Evolutionary conservation across 139 green algal genomes (phyloP).

Genomic region (Mesostigma viride): DNA sequence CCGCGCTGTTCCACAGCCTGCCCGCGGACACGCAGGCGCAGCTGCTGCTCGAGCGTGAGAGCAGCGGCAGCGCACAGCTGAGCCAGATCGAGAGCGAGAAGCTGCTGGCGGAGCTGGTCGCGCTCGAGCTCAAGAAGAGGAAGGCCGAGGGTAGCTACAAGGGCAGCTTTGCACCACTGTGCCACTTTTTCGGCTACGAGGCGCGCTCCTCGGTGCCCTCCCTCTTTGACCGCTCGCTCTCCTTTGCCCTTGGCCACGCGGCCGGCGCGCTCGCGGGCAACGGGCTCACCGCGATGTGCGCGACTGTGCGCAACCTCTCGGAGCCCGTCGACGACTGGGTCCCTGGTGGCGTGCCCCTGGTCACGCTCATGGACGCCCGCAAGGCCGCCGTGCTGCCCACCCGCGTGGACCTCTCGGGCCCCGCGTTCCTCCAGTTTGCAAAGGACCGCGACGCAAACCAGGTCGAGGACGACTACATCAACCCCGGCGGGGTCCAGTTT

Average conservation of each 20-base stretch:
- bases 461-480: too few relatives aligned
- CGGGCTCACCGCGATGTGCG: slow-evolving; percentile 46
- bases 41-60: slow-evolving; percentile 49
- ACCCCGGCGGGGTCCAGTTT: too few relatives aligned
- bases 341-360: slow-evolving; percentile 44
- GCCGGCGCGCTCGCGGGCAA: slow-evolving; percentile 36
- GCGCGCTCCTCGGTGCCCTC: slow-evolving; percentile 20
- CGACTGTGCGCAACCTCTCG: slow-evolving; percentile 32
- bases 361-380: neutral
- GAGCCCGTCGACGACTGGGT: slow-evolving; percentile 33
- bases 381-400: slow-evolving; percentile 7
- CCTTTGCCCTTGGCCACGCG: slow-evolving; percentile 39
- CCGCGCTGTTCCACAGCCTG: slow-evolving; percentile 32
- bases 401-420: slow-evolving; percentile 3
- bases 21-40: slow-evolving; percentile 34
- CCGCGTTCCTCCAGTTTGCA: too few relatives aligned
- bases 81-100: slow-evolving; percentile 28
- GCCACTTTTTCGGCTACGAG: slow-evolving; percentile 28
- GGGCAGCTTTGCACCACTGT: slow-evolving; percentile 16
- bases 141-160: slow-evolving; percentile 6
- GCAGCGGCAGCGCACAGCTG: slow-evolving; percentile 46
- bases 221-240: slow-evolving; percentile 43
- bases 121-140: slow-evolving; percentile 13
- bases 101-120: slow-evolving; percentile 20
- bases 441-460: too few relatives aligned